Evolutionary conservation across 1,284 basidiomycete species (phyloP).

Genomic region (Ceratobasidium sp.): DNA sequence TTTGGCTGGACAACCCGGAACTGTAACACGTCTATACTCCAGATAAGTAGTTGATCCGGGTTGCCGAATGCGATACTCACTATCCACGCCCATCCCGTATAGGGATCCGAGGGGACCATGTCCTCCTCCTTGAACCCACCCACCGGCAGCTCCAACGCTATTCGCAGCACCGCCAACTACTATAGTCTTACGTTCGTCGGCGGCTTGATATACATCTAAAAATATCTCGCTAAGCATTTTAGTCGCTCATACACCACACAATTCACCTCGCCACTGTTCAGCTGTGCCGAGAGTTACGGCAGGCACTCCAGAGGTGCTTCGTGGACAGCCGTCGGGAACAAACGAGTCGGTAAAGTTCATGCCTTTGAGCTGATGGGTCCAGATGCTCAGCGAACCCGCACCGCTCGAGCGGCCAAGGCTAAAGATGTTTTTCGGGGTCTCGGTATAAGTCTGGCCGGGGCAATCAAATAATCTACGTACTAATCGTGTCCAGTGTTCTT

Average conservation of each 20-base stretch:
- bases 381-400: constrained; percentile 28
- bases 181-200: constrained; percentile 15
- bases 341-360: constrained; percentile 46
- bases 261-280: constrained; percentile 4
- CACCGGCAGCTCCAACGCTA: too few relatives aligned
- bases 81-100: constrained; percentile 47
- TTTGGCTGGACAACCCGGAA: constrained; percentile 40
- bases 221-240: background rate
- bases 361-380: constrained; percentile 44
- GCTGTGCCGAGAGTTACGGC: constrained; percentile 23
- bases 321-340: background rate
- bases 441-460: background rate
- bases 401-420: constrained; percentile 45
- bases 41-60: background rate
- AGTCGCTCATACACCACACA: constrained; percentile 14
- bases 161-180: too few relatives aligned
- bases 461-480: constrained; percentile 23
- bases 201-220: constrained; percentile 34
- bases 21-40: constrained; percentile 42
- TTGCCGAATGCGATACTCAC: background rate
- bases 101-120: constrained; percentile 23
- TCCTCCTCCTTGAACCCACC: constrained; percentile 25
- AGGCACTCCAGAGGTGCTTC: background rate
- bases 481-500: constrained; percentile 42
- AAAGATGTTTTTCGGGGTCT: background rate